Conservation (phyloP, 805 yeast species). For the Nakazawaea wickerhamii region DNA sequence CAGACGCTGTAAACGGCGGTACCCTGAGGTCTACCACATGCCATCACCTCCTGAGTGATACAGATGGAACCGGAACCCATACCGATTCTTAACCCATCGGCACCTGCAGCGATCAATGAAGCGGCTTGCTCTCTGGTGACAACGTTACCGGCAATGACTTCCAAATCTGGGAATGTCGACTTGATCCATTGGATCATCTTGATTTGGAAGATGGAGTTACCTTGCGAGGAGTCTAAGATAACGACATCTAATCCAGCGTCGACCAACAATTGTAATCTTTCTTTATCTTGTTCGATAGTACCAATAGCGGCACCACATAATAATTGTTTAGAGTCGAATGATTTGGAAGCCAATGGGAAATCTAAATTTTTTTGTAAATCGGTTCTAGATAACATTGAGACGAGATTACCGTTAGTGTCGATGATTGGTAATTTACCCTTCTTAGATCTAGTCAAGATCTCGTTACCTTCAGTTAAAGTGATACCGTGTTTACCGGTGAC, state of each 20-base stretch:
- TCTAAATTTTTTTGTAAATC: conserved; percentile 94
- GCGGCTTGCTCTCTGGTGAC: conserved; percentile 99
- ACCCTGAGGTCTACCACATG: conserved; percentile 99
- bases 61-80: conserved; percentile 99
- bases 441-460: conserved; percentile 83
- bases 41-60: conserved; percentile 99
- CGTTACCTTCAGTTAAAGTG: conserved; percentile 80
- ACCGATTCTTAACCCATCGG: conserved; percentile 97
- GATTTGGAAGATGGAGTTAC: conserved; percentile 92
- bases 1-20: conserved; percentile 94
- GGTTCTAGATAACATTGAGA: conserved; percentile 88
- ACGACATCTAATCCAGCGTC: conserved; percentile 98
- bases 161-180: conserved; percentile 66
- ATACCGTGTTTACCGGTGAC: conserved; percentile 82
- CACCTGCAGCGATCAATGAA: conserved; percentile 87
- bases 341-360: conserved; percentile 93
- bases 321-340: conserved; percentile 88
- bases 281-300: conserved; percentile 83
- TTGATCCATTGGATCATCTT: conserved; percentile 93
- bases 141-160: conserved; percentile 96
- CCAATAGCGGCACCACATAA: conserved; percentile 99
- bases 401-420: conserved; percentile 68
- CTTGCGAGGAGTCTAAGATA: conserved; percentile 93
- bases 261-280: conserved; percentile 76
- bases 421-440: conserved; percentile 97